phyloP scores from a whole-genome alignment of 345 rosid genomes.

The Nasturtium officinale region DNA sequence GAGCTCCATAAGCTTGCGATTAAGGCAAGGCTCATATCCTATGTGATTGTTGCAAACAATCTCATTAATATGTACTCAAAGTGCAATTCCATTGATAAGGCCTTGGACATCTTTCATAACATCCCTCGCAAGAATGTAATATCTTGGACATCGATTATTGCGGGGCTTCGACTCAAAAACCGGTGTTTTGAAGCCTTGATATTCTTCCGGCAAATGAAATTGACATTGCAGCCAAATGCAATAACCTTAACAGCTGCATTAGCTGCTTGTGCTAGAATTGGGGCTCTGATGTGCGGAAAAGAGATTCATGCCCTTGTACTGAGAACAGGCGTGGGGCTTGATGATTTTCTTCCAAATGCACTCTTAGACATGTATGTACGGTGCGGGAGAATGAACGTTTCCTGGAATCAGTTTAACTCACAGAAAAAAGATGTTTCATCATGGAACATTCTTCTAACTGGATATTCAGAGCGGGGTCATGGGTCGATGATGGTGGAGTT shows the following conservation, averaged over 20 bases:
- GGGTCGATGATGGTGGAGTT: conserved; percentile 62
- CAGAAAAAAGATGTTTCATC: conserved; percentile 61
- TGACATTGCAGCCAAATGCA: conserved; percentile 59
- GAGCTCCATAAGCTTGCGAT: conserved; percentile 69
- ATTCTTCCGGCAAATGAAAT: conserved; percentile 67
- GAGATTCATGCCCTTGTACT: conserved; percentile 74
- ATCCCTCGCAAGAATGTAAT: conserved; percentile 72
- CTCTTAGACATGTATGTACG: conserved; percentile 79
- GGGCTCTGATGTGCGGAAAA: conserved; percentile 79
- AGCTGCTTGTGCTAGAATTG: conserved; percentile 84
- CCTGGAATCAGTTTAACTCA: conserved; percentile 63
- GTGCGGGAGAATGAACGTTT: conserved; percentile 70
- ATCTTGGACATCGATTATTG: conserved; percentile 82
- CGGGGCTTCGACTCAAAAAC: conserved; percentile 71
- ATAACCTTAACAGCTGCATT: conserved; percentile 69
- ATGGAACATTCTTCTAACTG: conserved; percentile 85
- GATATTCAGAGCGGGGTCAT: conserved; percentile 66
- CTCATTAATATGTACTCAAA: conserved; percentile 87
- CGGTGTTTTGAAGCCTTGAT: conserved; percentile 76
- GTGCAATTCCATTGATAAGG: conserved; percentile 67
- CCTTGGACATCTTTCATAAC: conserved; percentile 62
- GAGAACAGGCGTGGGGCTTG: conserved; percentile 55
- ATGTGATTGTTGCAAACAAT: conserved; percentile 64
- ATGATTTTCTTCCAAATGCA: conserved; percentile 70
- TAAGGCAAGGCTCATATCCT: conserved; percentile 56